Conservation (phyloP, 305 asterid species). For the Salvia sclarea region DNA sequence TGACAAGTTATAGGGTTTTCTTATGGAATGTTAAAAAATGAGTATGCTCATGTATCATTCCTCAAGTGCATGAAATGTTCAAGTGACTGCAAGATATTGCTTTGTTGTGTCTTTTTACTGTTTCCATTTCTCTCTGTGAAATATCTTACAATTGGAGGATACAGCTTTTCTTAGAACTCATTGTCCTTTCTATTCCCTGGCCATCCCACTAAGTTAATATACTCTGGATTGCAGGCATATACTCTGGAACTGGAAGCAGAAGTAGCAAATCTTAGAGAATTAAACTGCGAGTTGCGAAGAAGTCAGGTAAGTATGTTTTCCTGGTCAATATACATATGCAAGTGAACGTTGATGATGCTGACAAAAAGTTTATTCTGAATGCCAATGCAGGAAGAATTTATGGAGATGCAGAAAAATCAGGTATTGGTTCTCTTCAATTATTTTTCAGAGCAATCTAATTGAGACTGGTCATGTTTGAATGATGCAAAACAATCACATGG, state of each 20-base stretch:
- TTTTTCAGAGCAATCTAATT: not conserved
- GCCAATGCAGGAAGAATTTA: slow-evolving; percentile 50
- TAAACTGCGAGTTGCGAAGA: slow-evolving; percentile 67
- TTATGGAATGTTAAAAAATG: not conserved
- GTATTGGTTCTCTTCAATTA: slow-evolving; percentile 34
- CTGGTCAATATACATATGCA: slow-evolving; percentile 1
- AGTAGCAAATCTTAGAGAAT: slow-evolving; percentile 73
- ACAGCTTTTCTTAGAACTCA: not conserved
- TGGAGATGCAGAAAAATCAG: slow-evolving; percentile 83
- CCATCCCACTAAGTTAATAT: slow-evolving; percentile 2
- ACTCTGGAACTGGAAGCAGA: slow-evolving; percentile 93
- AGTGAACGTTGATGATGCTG: slow-evolving; percentile 20
- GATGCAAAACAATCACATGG: not conserved
- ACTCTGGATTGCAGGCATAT: slow-evolving; percentile 60
- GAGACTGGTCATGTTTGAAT: not conserved
- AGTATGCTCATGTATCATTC: not conserved
- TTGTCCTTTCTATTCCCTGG: not conserved
- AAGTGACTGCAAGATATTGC: not conserved
- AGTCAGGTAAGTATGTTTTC: slow-evolving; percentile 58
- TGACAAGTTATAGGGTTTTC: not conserved
- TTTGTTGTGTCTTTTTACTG: not conserved
- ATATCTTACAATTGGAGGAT: not conserved
- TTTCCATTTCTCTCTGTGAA: not conserved
- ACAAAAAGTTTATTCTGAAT: slow-evolving; percentile 15
- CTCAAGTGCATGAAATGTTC: not conserved